Conservation (phyloP, 1,139 yeast species). For the Blastobotrys buckinghamii region DNA sequence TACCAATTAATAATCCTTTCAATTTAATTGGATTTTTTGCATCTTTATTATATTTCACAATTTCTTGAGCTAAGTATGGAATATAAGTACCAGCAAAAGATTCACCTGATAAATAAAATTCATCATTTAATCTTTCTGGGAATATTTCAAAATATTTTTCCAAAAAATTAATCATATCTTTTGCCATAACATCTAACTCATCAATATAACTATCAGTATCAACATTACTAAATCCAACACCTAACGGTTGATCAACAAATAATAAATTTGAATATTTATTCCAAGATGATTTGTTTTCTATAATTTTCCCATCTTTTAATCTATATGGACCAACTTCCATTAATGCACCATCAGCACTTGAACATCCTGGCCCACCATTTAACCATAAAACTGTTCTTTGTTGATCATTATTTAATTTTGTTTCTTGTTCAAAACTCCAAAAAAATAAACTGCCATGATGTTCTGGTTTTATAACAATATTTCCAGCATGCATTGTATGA, state of each 20-base stretch:
- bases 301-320: conserved; percentile 41
- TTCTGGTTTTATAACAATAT: conserved; percentile 49
- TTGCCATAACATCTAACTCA: conserved; percentile 51
- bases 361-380: conserved; percentile 87
- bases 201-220: conserved; percentile 46
- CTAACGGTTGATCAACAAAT: conserved; percentile 92
- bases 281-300: conserved; percentile 75
- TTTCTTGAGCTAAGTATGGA: conserved; percentile 72
- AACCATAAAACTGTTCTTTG: conserved; percentile 55
- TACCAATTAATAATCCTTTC: conserved; percentile 75
- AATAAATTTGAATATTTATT: conserved; percentile 69
- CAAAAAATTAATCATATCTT: conserved; percentile 60
- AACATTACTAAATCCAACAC: conserved; percentile 77
- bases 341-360: conserved; percentile 95
- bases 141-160: conserved; percentile 62
- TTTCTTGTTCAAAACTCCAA: conserved; percentile 47
- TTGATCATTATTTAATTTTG: conserved; percentile 22
- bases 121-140: conserved; percentile 63
- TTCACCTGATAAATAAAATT: conserved; percentile 83
- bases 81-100: conserved; percentile 97
- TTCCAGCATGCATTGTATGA: conserved; percentile 45
- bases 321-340: conserved; percentile 91
- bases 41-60: conserved; percentile 45
- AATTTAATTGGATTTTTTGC: conserved; percentile 37
- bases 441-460: conserved; percentile 66